Base-by-base conservation (phyloP, 345 rosid species). In the Acer campestre region DNA sequence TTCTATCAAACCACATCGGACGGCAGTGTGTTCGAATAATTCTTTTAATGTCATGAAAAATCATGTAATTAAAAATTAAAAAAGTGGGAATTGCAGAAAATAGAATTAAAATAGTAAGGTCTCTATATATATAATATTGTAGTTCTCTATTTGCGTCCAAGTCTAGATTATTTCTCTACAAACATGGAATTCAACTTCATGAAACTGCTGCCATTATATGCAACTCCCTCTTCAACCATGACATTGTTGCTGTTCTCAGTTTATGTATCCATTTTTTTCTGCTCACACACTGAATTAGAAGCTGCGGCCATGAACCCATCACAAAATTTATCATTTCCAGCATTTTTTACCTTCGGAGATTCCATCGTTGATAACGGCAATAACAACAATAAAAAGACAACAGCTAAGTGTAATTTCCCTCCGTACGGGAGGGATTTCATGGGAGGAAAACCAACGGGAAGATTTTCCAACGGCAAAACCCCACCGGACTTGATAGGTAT, bases 291-390 rank as follows among this genome's bases (percentile, higher is more conserved):
- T 13, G 31, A 42, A 22, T 59, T 35, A 35, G 38, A 35, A 35
- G 38, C 38, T 35, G 38, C 67, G 18, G 20, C 20, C 7, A 11
- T 23, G 58, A 67, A 14, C 9, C 13, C 11, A 23, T 35, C 58
- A 0, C 35, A 44, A 18, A 79, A 74, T 17, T 51, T 20, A 35
- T 22, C 68, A 55, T 46, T 75, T 66, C 49, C 87, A 1, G 85
- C 87, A 18, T 25, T 86, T 16, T 23, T 80, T 4, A 79, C 80
- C 0, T 86, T 86, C 7, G 89, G 89, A 49, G 89, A 86, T 75
- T 84, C 89, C 10, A 84, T 86, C 31, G 74, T 86, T 7, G 89
- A 86, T 61, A 75, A 85, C 0, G 87, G 89, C 65, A 86, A 77
- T 44, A 86, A 78, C 61, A 84, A 84, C 75, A 3, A 80, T 64